Evolutionary conservation across 805 yeast species (phyloP).

Genomic region (Yamadazyma olivae): DNA sequence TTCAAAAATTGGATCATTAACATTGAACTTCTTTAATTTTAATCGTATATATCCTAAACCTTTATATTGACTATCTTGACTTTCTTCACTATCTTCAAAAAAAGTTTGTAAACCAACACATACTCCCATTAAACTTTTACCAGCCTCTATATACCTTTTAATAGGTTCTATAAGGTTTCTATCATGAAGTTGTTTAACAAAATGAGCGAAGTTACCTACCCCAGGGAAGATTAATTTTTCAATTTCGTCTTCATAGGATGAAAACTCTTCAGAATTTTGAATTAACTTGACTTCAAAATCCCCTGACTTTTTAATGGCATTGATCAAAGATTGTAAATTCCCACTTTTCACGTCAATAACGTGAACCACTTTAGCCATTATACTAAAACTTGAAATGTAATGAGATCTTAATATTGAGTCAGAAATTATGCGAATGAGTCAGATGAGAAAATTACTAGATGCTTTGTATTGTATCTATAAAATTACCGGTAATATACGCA

Average conservation of each 20-base stretch:
- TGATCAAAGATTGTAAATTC: constrained; percentile 81
- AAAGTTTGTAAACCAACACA: constrained; percentile 95
- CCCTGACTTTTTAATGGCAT: constrained; percentile 81
- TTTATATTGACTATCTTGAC: constrained; percentile 54
- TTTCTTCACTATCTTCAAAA: constrained; percentile 74
- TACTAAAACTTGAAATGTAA: not conserved
- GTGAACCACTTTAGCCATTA: constrained; percentile 39
- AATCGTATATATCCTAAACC: constrained; percentile 49
- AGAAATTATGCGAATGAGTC: not conserved
- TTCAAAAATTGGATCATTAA: constrained; percentile 31
- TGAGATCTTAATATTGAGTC: not conserved
- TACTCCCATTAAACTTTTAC: constrained; percentile 90
- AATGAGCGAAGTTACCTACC: constrained; percentile 96
- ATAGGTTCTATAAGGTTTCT: constrained; percentile 68
- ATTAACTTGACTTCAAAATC: constrained; percentile 59
- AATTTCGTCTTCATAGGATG: constrained; percentile 39
- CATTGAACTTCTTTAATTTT: constrained; percentile 53
- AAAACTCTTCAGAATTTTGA: constrained; percentile 55
- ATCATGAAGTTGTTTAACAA: constrained; percentile 64
- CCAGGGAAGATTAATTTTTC: constrained; percentile 81
- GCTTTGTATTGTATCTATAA: no score
- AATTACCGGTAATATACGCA: no score
- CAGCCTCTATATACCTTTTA: constrained; percentile 62
- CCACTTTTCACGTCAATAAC: constrained; percentile 95
- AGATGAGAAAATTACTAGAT: not conserved